Evolutionary conservation across 164 flowering plant species (phyloP).

Genomic region (Amborella trichopoda): DNA sequence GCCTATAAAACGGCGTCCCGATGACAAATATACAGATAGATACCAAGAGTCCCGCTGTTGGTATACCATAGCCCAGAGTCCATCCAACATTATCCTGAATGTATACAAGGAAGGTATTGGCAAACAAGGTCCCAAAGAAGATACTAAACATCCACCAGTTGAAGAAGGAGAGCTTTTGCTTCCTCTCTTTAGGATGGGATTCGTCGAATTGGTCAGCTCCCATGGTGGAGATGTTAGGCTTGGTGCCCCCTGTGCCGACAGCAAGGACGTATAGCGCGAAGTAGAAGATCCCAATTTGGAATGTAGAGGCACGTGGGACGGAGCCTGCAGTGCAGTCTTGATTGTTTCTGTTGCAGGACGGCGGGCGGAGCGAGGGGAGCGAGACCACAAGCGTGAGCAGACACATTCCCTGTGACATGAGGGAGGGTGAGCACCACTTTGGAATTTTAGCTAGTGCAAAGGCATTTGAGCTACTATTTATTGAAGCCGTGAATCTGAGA

Average conservation of each 20-base stretch:
- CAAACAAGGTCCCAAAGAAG: conserved; percentile 48
- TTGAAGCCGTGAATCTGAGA: too few relatives aligned
- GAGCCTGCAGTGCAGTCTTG: conserved; percentile 3
- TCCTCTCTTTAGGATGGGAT: conserved; percentile 38
- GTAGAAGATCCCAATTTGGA: conserved; percentile 44
- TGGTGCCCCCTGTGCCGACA: conserved; percentile 52
- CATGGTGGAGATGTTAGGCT: conserved; percentile 62
- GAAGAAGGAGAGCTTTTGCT: conserved; percentile 50
- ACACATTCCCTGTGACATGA: conserved; percentile 60
- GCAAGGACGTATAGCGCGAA: conserved; percentile 41
- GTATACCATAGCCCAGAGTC: conserved; percentile 36
- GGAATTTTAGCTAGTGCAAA: too few relatives aligned
- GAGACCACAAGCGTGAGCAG: conserved; percentile 39
- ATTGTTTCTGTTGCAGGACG: too few relatives aligned
- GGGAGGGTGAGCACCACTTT: too few relatives aligned
- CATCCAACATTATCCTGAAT: conserved; percentile 50
- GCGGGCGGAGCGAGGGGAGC: conserved; percentile 28
- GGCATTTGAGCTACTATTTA: too few relatives aligned
- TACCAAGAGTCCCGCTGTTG: conserved; percentile 29
- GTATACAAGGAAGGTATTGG: conserved; percentile 41
- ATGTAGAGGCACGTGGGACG: conserved; percentile 21
- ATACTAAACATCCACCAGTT: conserved; percentile 58
- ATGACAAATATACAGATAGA: conserved; percentile 27
- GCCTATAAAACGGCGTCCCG: conserved; percentile 41
- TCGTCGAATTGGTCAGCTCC: conserved; percentile 65